A percentile compares a stretch with the other conserved stretches of the same genome.
Conservation (phyloP, 2,329 filamentous ascomycete species). For the Xenoacremonium recifei region DNA sequence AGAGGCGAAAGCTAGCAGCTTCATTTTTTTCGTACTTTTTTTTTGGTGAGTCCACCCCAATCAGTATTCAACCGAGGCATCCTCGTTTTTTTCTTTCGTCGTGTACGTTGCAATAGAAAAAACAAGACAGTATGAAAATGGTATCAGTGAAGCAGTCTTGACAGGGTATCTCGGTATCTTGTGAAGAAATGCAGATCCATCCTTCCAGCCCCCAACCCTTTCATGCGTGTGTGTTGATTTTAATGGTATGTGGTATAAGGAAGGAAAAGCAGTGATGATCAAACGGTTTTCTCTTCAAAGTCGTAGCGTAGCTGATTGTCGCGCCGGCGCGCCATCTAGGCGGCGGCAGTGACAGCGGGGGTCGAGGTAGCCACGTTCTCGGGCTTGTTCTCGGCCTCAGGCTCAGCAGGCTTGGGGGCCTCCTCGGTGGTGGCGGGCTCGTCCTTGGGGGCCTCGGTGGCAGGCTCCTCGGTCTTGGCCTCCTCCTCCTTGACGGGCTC, state of each 20-base stretch:
- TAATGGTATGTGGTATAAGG: slow-evolving; percentile 15
- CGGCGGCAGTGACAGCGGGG: slow-evolving; percentile 50
- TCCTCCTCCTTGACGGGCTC: slow-evolving; percentile 31
- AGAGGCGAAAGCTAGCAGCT: slow-evolving; percentile 22
- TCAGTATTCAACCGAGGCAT: slow-evolving; percentile 3
- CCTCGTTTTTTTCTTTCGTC: slow-evolving; percentile 16
- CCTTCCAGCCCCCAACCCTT: slow-evolving; percentile 47
- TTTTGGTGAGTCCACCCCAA: slow-evolving; percentile 11
- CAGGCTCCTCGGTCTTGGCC: slow-evolving; percentile 30
- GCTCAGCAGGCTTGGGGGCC: slow-evolving; percentile 23
- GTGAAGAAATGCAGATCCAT: slow-evolving; percentile 54
- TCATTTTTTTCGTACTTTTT: slow-evolving; percentile 25
- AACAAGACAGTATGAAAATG: slow-evolving; percentile 34
- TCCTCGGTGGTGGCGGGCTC: slow-evolving; percentile 32
- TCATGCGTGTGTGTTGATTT: slow-evolving; percentile 30
- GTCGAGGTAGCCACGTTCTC: slow-evolving; percentile 40
- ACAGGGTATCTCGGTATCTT: slow-evolving; percentile 55
- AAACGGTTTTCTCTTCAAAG: slow-evolving; percentile 19
- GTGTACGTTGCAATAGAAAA: slow-evolving; percentile 17
- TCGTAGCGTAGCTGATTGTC: slow-evolving; percentile 26
- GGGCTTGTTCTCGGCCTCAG: slow-evolving; percentile 41
- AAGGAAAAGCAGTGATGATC: no score
- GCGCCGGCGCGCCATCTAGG: slow-evolving; percentile 38
- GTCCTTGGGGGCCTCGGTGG: not conserved
- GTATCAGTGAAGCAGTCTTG: slow-evolving; percentile 48